Conservation (phyloP, 1,284 basidiomycete genomes). For the Waitea zeae region DNA sequence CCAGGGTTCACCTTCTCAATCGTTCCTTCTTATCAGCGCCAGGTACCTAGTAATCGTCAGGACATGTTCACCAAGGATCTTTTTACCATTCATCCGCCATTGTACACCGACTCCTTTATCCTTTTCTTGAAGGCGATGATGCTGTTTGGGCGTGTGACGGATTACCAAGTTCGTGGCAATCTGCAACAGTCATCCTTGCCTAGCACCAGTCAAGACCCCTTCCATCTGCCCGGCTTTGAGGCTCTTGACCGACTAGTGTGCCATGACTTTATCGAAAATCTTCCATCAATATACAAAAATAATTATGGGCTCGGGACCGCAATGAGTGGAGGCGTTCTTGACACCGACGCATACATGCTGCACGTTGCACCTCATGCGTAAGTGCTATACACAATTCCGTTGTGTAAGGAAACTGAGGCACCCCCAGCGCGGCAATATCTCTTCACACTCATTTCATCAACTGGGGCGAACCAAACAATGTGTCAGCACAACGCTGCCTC, state of each 20-base stretch:
- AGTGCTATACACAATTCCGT: slow-evolving; percentile 12
- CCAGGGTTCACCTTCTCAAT: not conserved
- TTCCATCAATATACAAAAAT: slow-evolving; percentile 48
- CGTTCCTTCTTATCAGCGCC: slow-evolving; percentile 22
- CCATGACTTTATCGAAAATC: slow-evolving; percentile 43
- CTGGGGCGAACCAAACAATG: slow-evolving; percentile 40
- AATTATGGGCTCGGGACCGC: slow-evolving; percentile 40
- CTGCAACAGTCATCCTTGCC: slow-evolving; percentile 39
- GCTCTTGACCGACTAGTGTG: slow-evolving; percentile 50
- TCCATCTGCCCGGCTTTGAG: slow-evolving; percentile 41
- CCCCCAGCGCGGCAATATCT: slow-evolving; percentile 58
- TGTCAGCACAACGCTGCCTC: slow-evolving; percentile 55
- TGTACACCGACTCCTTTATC: slow-evolving; percentile 64
- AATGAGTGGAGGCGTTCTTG: slow-evolving; percentile 34
- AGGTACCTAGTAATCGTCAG: slow-evolving; percentile 53
- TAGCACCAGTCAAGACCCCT: slow-evolving; percentile 52
- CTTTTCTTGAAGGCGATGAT: slow-evolving; percentile 65
- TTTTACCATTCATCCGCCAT: slow-evolving; percentile 48
- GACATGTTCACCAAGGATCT: slow-evolving; percentile 41
- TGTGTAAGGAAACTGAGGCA: slow-evolving; percentile 4
- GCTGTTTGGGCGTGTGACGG: slow-evolving; percentile 69
- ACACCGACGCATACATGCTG: slow-evolving; percentile 72
- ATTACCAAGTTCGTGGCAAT: slow-evolving; percentile 60
- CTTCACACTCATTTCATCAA: slow-evolving; percentile 69
- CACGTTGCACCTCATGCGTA: slow-evolving; percentile 72